Base-by-base conservation (phyloP, 2,329 filamentous ascomycete species). In the Penicillium griseofulvum region DNA sequence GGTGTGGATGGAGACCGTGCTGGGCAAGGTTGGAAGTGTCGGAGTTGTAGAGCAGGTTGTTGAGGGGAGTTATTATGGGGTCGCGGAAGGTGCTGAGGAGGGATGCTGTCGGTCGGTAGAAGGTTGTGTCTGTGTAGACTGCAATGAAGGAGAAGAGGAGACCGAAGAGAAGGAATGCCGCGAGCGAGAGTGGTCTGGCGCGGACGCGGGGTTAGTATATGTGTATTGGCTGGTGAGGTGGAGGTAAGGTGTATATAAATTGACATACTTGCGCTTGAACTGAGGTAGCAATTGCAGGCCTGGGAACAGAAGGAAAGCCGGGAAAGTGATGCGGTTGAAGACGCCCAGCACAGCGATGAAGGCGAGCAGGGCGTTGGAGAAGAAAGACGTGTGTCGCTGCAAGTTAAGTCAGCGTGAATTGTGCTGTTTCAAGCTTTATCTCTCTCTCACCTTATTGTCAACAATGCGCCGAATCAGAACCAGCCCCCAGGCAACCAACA, bases 281-380 rank as follows among this genome's bases (percentile, higher is more conserved):
- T 96, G 89, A 62, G 91, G 91, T 71, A 97, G 79, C 68, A 99
- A 80, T 69, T 87, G 87, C 70, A 96, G 77, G 34, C 88, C 87
- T 50, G 94, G 93, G 70, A 97, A 85, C 55, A 96, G 73, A 58
- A 99, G 76, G 72, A 96, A 99, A 14, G 92, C 93, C 43, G 93
- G 93, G 73, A 97, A 97, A 10, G 94, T 99, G 68, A 97, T 97
- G 62, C 94, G 86, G 75, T 97, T 99, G 76, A 99, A 99, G 55
- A 93, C 78, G 47, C 94, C 94, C 67, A 94, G 89, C 14, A 96
- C 87, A 49, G 84, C 81, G 52, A 97, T 84, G 58, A 92, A 85
- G 29, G 91, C 91, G 38, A 99, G 83, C 39, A 94, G 80, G 38
- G 85, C 82, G 55, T 89, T 91, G 19, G 91, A 87, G 64, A 91